Conservation (phyloP, 768 basidiomycete genomes). For the Lentinula detonsa region DNA sequence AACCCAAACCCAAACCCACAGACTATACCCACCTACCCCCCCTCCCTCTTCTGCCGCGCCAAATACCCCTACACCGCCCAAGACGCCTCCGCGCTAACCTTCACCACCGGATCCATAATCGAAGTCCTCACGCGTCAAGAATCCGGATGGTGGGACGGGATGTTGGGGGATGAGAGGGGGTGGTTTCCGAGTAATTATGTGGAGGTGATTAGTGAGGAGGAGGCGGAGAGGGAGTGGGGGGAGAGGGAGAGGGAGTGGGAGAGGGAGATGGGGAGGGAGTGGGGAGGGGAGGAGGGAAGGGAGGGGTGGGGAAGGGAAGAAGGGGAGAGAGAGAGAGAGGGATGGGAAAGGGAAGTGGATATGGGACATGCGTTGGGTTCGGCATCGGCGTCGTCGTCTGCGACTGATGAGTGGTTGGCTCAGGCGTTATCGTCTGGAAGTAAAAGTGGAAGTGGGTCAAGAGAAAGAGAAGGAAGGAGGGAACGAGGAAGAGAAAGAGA, state of each 20-base stretch:
- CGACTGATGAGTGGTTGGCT: slow-evolving; percentile 50
- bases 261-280: neutral
- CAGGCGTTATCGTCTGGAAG: slow-evolving; percentile 26
- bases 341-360: slow-evolving; percentile 11
- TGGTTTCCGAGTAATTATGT: slow-evolving; percentile 99
- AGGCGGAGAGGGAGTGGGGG: slow-evolving; percentile 38
- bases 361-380: slow-evolving; percentile 44
- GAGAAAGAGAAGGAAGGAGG: neutral
- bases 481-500: slow-evolving; percentile 11
- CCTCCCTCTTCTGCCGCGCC: neutral
- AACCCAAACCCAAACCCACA: too few species aligned
- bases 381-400: slow-evolving; percentile 20
- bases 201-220: slow-evolving; percentile 67
- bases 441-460: neutral
- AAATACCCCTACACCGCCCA: slow-evolving; percentile 87
- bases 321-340: neutral
- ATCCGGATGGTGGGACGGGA: slow-evolving; percentile 98
- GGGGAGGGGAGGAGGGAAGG: neutral
- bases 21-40: neutral
- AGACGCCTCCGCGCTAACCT: slow-evolving; percentile 86
- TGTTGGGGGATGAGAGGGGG: slow-evolving; percentile 83
- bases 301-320: neutral
- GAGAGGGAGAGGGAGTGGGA: neutral
- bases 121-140: slow-evolving; percentile 89
- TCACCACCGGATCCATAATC: slow-evolving; percentile 82